Base-by-base conservation (phyloP, 2,329 filamentous ascomycete genomes). In the Diaporthe citri region DNA sequence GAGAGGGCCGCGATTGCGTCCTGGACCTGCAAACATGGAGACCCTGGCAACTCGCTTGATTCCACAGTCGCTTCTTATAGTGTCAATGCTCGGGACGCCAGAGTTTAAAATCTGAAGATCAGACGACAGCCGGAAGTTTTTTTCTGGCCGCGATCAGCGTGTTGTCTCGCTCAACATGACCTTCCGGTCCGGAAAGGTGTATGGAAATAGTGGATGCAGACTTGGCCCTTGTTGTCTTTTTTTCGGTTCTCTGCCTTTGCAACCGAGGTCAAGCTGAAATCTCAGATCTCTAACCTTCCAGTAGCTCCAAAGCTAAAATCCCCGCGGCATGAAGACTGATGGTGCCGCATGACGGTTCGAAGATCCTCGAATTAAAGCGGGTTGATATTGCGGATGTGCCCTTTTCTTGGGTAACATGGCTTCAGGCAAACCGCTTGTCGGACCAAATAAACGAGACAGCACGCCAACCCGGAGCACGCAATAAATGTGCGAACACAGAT, bases 331-430 rank as follows among this genome's bases (percentile, higher is more conserved):
- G 34, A 69, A 69, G 64, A 41, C 64, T 55, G 34, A 28, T 31
- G n/a, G n/a, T 55, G 34, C 48, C 64, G 48, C 64, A 55, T 55
- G 48, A 69, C 34, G 48, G 51, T 28, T 69, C 34, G 34, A 55
- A 69, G 64, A 69, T 69, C 48, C 64, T 69, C 64, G 64, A 69
- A 69, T 69, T 48, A 69, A 69, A 69, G 64, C 46, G 48, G 64
- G 34, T 15, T 69, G 64, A 69, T 69, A 52, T 55, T 55, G 64
- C 64, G 64, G 62, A 52, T 69, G 64, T 41, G 64, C 64, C 64
- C 34, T 55, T 69, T 31, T 22, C 64, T 69, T 28, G 64, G 48
- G 48, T 67, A 52, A 67, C 64, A 67, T 67, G 64, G 64, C 64
- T 39, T 4, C 46, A 52, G 13, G 13, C 46, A 39, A 67, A 52